phyloP scores from a whole-genome alignment of 75 land plant genomes.

The Gnetum montanum region DNA sequence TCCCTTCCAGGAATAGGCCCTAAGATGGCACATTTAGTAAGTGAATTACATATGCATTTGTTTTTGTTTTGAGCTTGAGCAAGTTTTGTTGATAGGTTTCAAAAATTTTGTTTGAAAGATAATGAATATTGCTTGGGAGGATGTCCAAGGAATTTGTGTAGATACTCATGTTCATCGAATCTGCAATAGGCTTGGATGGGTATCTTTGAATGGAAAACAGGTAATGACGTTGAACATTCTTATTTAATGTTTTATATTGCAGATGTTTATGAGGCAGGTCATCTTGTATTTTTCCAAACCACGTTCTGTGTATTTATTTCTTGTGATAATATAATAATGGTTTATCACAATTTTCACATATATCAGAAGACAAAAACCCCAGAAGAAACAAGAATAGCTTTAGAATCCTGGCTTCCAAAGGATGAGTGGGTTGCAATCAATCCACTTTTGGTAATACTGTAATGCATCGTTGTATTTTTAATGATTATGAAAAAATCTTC shows the following conservation, averaged over 20 bases:
- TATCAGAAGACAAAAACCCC: constrained; percentile 66
- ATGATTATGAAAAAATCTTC: neutral
- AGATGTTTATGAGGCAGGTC: neutral
- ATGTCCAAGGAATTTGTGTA: constrained; percentile 92
- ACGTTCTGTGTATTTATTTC: neutral
- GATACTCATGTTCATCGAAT: constrained; percentile 96
- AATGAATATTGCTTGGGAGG: constrained; percentile 82
- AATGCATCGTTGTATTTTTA: neutral
- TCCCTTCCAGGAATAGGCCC: constrained; percentile 83
- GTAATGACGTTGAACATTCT: constrained; percentile 12
- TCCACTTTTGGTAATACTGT: constrained; percentile 57
- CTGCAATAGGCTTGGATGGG: constrained; percentile 82
- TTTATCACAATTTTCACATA: neutral
- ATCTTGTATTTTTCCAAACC: neutral
- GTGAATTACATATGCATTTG: neutral
- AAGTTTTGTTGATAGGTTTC: neutral
- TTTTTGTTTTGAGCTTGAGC: neutral
- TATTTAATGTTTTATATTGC: neutral
- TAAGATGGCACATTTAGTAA: constrained; percentile 93
- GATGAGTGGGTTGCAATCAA: constrained; percentile 88
- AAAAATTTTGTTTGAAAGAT: constrained; percentile 25
- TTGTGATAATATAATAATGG: neutral
- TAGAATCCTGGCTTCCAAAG: constrained; percentile 79
- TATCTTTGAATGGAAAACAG: constrained; percentile 40
- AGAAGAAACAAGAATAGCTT: constrained; percentile 68